Percentiles rank a stretch among this genome's conserved stretches.
These are phyloP conservation scores for Ascochyta viciae-villosae DNA, from an alignment of 2,329 filamentous ascomycete genomes.

Conservation along the genomic window DNA sequence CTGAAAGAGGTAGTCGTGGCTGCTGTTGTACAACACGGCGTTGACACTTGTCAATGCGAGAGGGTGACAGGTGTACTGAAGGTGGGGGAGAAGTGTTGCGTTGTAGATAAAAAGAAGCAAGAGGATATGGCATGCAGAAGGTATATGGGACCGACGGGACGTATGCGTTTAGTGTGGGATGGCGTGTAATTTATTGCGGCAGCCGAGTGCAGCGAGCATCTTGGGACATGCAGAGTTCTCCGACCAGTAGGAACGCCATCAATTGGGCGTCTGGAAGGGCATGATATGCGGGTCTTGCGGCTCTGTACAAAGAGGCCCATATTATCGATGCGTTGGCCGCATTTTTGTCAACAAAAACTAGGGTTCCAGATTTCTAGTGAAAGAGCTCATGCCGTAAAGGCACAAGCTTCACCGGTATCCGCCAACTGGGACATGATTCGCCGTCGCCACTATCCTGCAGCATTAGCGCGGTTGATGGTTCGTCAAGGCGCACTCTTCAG, in stretches of 20 bases:
- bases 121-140: slow-evolving; percentile 48
- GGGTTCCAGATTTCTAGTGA: slow-evolving; percentile 50
- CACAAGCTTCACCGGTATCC: slow-evolving; percentile 49
- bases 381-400: slow-evolving; percentile 45
- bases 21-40: slow-evolving; percentile 48
- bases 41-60: slow-evolving; percentile 46
- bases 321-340: slow-evolving; percentile 86
- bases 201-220: slow-evolving; percentile 50
- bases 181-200: slow-evolving; percentile 51
- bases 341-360: slow-evolving; percentile 76
- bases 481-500: slow-evolving; percentile 45
- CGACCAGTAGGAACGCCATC: slow-evolving; percentile 63
- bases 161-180: slow-evolving; percentile 50
- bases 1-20: slow-evolving; percentile 43
- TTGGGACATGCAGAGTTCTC: slow-evolving; percentile 50
- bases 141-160: slow-evolving; percentile 41
- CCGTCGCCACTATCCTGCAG: slow-evolving; percentile 48
- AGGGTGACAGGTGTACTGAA: slow-evolving; percentile 47
- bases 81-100: slow-evolving; percentile 37
- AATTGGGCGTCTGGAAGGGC: slow-evolving; percentile 49
- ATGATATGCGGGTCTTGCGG: slow-evolving; percentile 51
- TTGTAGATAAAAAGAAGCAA: slow-evolving; percentile 46
- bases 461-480: slow-evolving; percentile 44
- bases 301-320: slow-evolving; percentile 55
- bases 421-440: slow-evolving; percentile 40